Percentiles rank a stretch among this genome's conserved stretches.
Conservation (phyloP, 2,329 filamentous ascomycete genomes). For the Zasmidium cellare region DNA sequence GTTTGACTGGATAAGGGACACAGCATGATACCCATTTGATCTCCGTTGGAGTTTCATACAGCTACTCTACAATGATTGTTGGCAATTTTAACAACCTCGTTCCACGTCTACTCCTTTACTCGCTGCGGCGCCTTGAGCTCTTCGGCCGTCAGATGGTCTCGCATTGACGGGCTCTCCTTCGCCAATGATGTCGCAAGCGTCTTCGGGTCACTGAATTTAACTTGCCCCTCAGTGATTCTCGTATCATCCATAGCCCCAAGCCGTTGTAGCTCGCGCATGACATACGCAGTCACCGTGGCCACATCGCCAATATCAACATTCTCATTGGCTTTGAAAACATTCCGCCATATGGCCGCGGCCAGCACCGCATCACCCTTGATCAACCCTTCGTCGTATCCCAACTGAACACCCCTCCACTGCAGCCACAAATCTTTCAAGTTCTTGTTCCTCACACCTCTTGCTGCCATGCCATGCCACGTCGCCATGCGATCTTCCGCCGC, state of each 20-base stretch:
- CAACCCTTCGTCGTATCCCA: slow-evolving; percentile 82
- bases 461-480: slow-evolving; percentile 68
- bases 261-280: slow-evolving; percentile 58
- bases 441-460: slow-evolving; percentile 57
- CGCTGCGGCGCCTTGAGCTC: slow-evolving; percentile 9
- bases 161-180: slow-evolving; percentile 23
- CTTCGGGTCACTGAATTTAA: slow-evolving; percentile 52
- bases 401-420: slow-evolving; percentile 84
- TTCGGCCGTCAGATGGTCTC: not conserved
- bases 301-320: slow-evolving; percentile 63
- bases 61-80: not conserved
- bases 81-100: not conserved
- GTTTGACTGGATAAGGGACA: not conserved
- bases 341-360: slow-evolving; percentile 86
- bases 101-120: not conserved
- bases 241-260: slow-evolving; percentile 57
- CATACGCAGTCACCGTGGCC: slow-evolving; percentile 63
- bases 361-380: slow-evolving; percentile 74
- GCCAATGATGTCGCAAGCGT: slow-evolving; percentile 36
- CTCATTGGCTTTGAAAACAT: slow-evolving; percentile 76
- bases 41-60: not conserved
- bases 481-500: slow-evolving; percentile 83
- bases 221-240: slow-evolving; percentile 47
- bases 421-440: slow-evolving; percentile 84
- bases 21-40: not conserved